Evolutionary conservation across 169 alveolate species (phyloP), one percentile per base, ranked within the genome.

Genomic region (Cryptosporidium muris): DNA sequence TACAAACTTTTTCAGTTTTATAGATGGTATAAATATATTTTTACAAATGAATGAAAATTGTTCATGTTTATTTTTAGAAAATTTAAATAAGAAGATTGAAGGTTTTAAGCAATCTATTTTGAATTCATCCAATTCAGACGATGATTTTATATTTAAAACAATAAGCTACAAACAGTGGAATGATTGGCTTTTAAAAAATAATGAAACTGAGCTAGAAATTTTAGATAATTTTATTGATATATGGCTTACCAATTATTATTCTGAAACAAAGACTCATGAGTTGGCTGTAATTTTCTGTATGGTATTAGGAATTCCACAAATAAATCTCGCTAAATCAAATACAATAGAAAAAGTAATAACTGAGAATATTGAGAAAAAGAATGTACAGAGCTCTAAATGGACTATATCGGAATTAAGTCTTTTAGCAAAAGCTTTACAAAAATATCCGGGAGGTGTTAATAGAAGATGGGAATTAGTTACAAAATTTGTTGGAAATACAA

Each of bases 381-480:
- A n/a, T 34, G 4, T n/a, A n/a, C 25, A 1, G 4, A 60, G 38
- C 11, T 64, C 92, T n/a, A 94, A 81, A 53, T 96, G 98, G 98
- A 91, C 96, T 0, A 81, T 91, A 40, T 96, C 93, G 36, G 98
- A 95, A 66, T 89, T 95, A 53, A 90, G 94, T 36, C 81, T 91
- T 12, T 91, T 96, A 14, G 90, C 95, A 40, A 94, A 96, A 81
- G 98, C 96, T 36, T 90, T 96, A 34, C 95, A 93, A 52, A 88
- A 93, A 81, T 93, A 90, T 85, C 97, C 97, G 38, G 97, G 96
- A 1, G 98, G 97, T 5, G 89, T 93, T 16, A 91, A 89, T 54
- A 90, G 94, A 63, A 89, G 98, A 68, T 96, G 98, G 98, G 93
- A 91, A 65, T 89, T 92, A 65, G 94, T 96, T 38, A 88, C 96